Evolutionary conservation across 768 basidiomycete species (phyloP).

Genomic region (Tephrocybe sp.): DNA sequence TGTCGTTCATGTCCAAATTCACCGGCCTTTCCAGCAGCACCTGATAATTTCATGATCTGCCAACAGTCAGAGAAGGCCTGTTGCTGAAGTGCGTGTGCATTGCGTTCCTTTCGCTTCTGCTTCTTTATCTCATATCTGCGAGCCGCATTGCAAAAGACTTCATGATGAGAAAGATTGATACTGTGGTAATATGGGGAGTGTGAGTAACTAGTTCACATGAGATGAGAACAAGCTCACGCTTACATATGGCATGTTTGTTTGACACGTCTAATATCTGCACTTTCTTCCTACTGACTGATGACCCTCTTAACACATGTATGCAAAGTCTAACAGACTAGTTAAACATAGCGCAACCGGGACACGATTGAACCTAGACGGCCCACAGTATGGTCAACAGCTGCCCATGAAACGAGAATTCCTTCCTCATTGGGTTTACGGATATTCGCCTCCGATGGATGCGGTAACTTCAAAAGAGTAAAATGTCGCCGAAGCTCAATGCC

Average conservation of each 20-base stretch:
- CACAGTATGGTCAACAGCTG: neutral
- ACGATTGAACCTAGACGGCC: neutral
- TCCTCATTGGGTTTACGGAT: constrained; percentile 1
- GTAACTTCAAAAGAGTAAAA: constrained; percentile 8
- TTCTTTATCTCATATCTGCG: neutral
- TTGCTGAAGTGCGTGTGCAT: neutral
- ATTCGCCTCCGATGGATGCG: constrained; percentile 12
- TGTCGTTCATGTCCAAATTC: neutral
- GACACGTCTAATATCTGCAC: neutral
- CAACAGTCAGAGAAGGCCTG: neutral
- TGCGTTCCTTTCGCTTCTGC: neutral
- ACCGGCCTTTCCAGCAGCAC: neutral
- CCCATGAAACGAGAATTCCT: constrained; percentile 9
- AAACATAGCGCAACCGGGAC: neutral
- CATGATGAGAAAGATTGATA: neutral
- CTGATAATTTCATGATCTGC: neutral
- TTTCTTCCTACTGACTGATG: neutral
- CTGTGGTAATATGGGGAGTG: neutral
- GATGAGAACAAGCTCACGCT: neutral
- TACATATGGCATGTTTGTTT: constrained; percentile 6
- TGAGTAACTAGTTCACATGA: neutral
- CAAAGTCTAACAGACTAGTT: constrained; percentile 1
- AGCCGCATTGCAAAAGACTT: neutral
- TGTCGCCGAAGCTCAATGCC: constrained; percentile 1
- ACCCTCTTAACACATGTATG: neutral